A percentile compares a stretch with the other conserved stretches of the same genome.
phyloP scores from a whole-genome alignment of 805 yeast genomes.

The Saturnispora gosingensis region DNA sequence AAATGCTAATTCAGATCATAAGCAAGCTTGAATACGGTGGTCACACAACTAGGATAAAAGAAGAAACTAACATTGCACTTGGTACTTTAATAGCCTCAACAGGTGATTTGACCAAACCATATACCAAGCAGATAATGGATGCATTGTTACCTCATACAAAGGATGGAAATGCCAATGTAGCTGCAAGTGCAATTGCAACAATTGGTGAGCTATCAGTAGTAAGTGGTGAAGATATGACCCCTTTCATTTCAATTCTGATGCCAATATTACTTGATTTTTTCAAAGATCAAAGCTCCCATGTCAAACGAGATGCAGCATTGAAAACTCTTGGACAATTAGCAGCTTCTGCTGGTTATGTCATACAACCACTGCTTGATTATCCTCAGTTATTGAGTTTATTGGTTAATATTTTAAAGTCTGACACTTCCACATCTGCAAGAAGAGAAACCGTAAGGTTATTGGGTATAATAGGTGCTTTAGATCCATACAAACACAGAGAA shows the following conservation, averaged over 20 bases:
- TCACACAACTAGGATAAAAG: constrained; percentile 60
- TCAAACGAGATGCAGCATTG: constrained; percentile 83
- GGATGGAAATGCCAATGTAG: constrained; percentile 69
- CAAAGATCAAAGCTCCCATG: constrained; percentile 85
- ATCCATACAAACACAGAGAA: constrained; percentile 91
- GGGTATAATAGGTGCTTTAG: constrained; percentile 93
- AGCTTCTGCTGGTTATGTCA: constrained; percentile 87
- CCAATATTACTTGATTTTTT: constrained; percentile 79
- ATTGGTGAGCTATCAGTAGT: constrained; percentile 84
- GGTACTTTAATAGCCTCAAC: constrained; percentile 70
- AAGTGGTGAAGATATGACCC: constrained; percentile 76
- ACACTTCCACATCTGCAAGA: constrained; percentile 61
- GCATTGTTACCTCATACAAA: constrained; percentile 69
- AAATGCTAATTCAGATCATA: constrained; percentile 72
- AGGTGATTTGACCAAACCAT: constrained; percentile 77
- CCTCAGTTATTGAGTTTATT: constrained; percentile 81
- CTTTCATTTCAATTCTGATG: constrained; percentile 69
- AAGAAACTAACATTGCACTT: constrained; percentile 74
- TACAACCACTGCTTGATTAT: constrained; percentile 84
- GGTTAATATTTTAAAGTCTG: constrained; percentile 74
- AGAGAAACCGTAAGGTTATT: constrained; percentile 82
- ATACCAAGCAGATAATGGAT: constrained; percentile 83
- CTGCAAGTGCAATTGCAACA: constrained; percentile 76
- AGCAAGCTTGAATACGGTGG: constrained; percentile 81
- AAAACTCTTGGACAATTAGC: constrained; percentile 83